Evolutionary conservation across 2,329 filamentous ascomycete genomes (phyloP), one percentile per base, ranked within the genome.

Genomic region (Aspergillus sp.): DNA sequence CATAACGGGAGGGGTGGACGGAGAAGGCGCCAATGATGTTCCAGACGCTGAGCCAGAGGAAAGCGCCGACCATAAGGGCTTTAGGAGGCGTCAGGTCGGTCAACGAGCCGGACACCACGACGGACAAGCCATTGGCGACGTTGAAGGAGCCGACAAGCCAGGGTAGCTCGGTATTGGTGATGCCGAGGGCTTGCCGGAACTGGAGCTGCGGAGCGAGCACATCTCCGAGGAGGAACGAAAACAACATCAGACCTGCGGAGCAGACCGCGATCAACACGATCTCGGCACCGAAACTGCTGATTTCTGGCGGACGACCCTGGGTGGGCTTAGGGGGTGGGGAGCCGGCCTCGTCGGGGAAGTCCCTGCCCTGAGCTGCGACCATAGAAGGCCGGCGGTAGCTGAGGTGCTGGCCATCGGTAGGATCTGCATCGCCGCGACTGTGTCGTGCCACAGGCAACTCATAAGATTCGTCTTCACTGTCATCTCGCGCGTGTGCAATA

Each of bases 131-230:
- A 9, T 78, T 74, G 2, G 79, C 78, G 1, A 76, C 70, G 32
- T 79, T 71, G 59, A 77, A 79, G 1, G 78, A 72, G 7, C 79
- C 79, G 1, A 78, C 67, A 1, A 81, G 70, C 79, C 79, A 81
- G 1, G 79, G 78, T 1, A 79, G 67, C 57, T 80, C 69, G 4
- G 75, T 73, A 49, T 73, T 74, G 9, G 70, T 68, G n/a, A 81
- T 74, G 1, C 72, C 77, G 2, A 81, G 66, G 1, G 76, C 76
- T 12, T 64, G 45, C 38, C 74, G 71, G 55, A 81, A 67, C 19
- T 72, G 67, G 28, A 74, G 63, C 65, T 80, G 79, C 15, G 74
- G 73, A 0, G 78, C 75, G 17, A 73, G 74, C 61, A 79, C 74
- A 58, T 81, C 74, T 0, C 79, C 79, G 17, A 78, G 67, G 4